Conservation (phyloP, 371 early-diverging fungal species). For the Apophysomyces elegans region DNA sequence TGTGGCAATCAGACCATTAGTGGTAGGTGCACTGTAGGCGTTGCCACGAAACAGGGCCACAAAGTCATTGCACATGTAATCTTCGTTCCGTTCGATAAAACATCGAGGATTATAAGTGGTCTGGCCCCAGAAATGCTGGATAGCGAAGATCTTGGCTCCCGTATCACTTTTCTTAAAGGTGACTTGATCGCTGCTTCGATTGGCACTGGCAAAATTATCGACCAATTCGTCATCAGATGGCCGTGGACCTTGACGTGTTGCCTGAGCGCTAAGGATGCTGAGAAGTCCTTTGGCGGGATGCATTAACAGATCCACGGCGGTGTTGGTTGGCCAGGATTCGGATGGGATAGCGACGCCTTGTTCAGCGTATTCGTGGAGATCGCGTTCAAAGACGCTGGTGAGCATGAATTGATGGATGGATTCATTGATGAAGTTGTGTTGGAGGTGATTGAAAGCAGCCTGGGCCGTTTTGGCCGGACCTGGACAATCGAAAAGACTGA, state of each 20-base stretch:
- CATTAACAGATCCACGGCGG: constrained; percentile 40
- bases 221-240: constrained; percentile 37
- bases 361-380: constrained; percentile 42
- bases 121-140: constrained; percentile 80
- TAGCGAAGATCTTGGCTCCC: constrained; percentile 57
- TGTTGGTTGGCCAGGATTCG: constrained; percentile 35
- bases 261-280: constrained; percentile 57
- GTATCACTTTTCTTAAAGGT: constrained; percentile 46
- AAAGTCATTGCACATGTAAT: constrained; percentile 79
- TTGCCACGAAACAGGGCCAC: constrained; percentile 71
- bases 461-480: constrained; percentile 44
- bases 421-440: constrained; percentile 83
- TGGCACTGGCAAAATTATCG: constrained; percentile 42
- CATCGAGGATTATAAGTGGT: constrained; percentile 74
- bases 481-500: constrained; percentile 70
- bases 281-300: constrained; percentile 60
- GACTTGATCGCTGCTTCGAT: constrained; percentile 37
- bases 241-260: constrained; percentile 32
- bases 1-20: constrained; percentile 76
- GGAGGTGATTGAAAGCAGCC: constrained; percentile 72
- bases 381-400: constrained; percentile 63
- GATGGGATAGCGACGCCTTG: constrained; percentile 52
- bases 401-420: constrained; percentile 69
- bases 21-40: constrained; percentile 53
- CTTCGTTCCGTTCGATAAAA: constrained; percentile 74